These are phyloP conservation scores for Mallotus nudiflorus DNA, from an alignment of 345 rosid species.

Conservation along the genomic window DNA sequence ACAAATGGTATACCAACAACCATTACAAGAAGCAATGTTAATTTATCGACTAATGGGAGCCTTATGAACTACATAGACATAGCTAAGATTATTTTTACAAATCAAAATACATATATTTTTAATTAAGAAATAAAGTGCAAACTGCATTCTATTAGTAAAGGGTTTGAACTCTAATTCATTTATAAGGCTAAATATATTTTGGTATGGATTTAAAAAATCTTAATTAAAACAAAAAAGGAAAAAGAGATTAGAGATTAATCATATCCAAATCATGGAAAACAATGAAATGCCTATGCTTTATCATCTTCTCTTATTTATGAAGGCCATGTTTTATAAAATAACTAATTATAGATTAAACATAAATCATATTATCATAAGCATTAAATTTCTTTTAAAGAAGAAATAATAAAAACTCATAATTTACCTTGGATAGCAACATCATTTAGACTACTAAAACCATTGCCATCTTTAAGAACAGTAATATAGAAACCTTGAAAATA, in stretches of 20 bases:
- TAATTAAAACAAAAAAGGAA: background rate
- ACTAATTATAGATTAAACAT: no score
- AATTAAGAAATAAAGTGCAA: constrained; percentile 17
- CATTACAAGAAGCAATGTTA: constrained; percentile 54
- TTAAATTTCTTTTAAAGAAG: no score
- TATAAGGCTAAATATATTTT: constrained; percentile 41
- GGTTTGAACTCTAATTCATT: constrained; percentile 24
- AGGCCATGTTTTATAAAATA: no score
- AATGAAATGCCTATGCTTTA: background rate
- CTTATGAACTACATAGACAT: constrained; percentile 42
- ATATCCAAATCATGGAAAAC: background rate
- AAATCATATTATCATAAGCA: no score
- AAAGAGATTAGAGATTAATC: background rate
- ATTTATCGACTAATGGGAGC: constrained; percentile 46
- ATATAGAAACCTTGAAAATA: constrained; percentile 53
- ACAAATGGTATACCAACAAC: constrained; percentile 46
- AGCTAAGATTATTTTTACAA: constrained; percentile 7
- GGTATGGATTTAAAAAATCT: constrained; percentile 66
- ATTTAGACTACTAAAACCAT: constrained; percentile 45
- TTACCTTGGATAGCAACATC: constrained; percentile 57
- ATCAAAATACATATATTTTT: background rate
- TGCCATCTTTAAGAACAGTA: constrained; percentile 52
- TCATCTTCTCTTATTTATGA: background rate
- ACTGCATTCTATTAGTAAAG: constrained; percentile 16
- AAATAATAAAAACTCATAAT: background rate